These are phyloP conservation scores for Apiotrichum siamense DNA, from an alignment of 1,284 basidiomycete species.

Conservation along the genomic window DNA sequence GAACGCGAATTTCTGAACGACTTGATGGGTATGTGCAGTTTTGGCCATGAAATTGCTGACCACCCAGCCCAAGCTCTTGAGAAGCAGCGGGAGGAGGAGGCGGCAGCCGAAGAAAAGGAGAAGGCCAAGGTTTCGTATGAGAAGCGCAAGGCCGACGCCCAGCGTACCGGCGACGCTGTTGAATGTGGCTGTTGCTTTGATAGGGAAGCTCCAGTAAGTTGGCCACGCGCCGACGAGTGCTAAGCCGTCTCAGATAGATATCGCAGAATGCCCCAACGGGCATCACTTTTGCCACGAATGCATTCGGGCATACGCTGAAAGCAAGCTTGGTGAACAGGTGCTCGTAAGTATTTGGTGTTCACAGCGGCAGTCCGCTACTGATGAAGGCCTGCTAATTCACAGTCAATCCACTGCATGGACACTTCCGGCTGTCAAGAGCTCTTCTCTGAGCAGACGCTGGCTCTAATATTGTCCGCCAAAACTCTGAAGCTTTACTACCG, in stretches of 20 bases:
- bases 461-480: conserved; percentile 53
- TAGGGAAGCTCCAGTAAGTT: conserved; percentile 61
- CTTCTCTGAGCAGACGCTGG: conserved; percentile 63
- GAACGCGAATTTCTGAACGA: conserved; percentile 4
- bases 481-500: conserved; percentile 65
- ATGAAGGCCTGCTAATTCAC: conserved; percentile 27
- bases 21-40: conserved; percentile 7
- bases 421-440: conserved; percentile 63
- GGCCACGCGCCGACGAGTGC: background rate
- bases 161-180: conserved; percentile 52
- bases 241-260: conserved; percentile 56
- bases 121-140: conserved; percentile 22
- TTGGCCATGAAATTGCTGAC: background rate
- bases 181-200: conserved; percentile 80
- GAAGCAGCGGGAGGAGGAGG: conserved; percentile 19
- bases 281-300: conserved; percentile 66
- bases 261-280: conserved; percentile 76
- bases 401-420: conserved; percentile 71
- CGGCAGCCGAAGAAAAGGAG: conserved; percentile 24
- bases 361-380: too few relatives aligned
- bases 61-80: background rate
- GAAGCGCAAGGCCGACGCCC: conserved; percentile 46
- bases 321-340: conserved; percentile 45
- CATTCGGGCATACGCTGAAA: conserved; percentile 49
- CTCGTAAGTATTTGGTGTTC: conserved; percentile 23